Base-by-base conservation (phyloP, 768 basidiomycete genomes). In the Termitomyces sp. region DNA sequence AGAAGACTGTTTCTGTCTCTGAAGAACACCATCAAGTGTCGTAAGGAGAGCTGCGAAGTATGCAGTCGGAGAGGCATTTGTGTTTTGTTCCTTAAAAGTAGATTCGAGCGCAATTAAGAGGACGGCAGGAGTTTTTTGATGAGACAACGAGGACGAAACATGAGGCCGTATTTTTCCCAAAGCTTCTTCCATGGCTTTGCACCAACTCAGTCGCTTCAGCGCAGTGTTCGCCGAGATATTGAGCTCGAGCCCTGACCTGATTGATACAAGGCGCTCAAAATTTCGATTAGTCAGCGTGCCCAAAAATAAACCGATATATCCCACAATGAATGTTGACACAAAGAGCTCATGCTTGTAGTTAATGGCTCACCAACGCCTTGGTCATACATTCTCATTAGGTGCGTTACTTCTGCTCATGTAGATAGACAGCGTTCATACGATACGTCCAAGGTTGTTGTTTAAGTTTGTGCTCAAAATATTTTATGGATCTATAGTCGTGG, bases 31-130 rank as follows among this genome's bases (percentile, higher is more conserved):
- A 66, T 93, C 89, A 33, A 96, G 80, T 8, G 91, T 89, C 13
- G 93, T 93, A 51, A 93, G 76, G 59, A 96, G 79, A 3, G 91
- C 88, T n/a, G 94, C 92, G 73, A 95, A 97, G 76, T 98, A 98
- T 33, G 97, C 96, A 1, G 93, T 94, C 7, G 95, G 81, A 8
- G 89, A 81, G 42, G 76, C 73, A 55, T 88, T 86, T 8, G 87
- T 78, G 61, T 76, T 76, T 66, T 88, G 87, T 66, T 92, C 89
- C 64, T 79, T 75, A 64, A 88, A 82, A 42, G 87, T 92, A 16
- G 85, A 81, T 73, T 98, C 96, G 64, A 98, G 78, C 2, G 94
- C 95, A 58, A 80, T 73, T 46, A 98, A 81, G 24, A 98, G 83
- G 48, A 82, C 85, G 30, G 95, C 96, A 5, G 95, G 93, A 58